These are phyloP conservation scores for Saksenaea oblongispora DNA, from an alignment of 371 early-diverging fungal genomes.

Conservation along the genomic window DNA sequence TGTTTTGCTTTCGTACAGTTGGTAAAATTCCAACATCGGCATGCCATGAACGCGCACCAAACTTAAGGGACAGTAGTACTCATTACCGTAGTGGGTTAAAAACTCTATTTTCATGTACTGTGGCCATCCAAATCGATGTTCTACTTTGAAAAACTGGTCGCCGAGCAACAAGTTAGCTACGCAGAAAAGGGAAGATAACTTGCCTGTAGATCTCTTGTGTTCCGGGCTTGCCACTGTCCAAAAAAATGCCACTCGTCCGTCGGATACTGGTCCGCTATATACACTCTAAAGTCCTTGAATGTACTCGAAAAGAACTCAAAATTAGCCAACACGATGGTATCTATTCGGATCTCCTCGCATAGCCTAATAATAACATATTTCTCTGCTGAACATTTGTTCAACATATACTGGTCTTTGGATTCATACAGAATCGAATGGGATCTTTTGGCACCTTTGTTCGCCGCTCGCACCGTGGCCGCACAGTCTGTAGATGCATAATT, in stretches of 20 bases:
- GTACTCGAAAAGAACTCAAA: conserved; percentile 96
- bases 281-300: conserved; percentile 85
- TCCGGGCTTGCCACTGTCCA: conserved; percentile 82
- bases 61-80: conserved; percentile 94
- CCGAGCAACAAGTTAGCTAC: neutral
- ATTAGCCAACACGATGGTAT: conserved; percentile 89
- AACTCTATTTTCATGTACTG: conserved; percentile 91
- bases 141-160: conserved; percentile 73
- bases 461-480: conserved; percentile 84
- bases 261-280: conserved; percentile 81
- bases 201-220: conserved; percentile 86
- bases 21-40: conserved; percentile 88
- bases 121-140: conserved; percentile 73
- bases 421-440: conserved; percentile 83
- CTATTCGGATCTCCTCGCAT: conserved; percentile 92
- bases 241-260: conserved; percentile 81
- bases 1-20: conserved; percentile 59
- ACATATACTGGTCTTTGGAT: conserved; percentile 92
- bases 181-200: neutral
- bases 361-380: conserved; percentile 91
- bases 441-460: conserved; percentile 84
- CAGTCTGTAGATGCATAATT: conserved; percentile 95
- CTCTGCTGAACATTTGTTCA: conserved; percentile 81
- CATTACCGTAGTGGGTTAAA: conserved; percentile 84
- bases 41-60: conserved; percentile 88